Evolutionary conservation across 2,329 filamentous ascomycete genomes (phyloP).

Genomic region (Cercospora berteroae): DNA sequence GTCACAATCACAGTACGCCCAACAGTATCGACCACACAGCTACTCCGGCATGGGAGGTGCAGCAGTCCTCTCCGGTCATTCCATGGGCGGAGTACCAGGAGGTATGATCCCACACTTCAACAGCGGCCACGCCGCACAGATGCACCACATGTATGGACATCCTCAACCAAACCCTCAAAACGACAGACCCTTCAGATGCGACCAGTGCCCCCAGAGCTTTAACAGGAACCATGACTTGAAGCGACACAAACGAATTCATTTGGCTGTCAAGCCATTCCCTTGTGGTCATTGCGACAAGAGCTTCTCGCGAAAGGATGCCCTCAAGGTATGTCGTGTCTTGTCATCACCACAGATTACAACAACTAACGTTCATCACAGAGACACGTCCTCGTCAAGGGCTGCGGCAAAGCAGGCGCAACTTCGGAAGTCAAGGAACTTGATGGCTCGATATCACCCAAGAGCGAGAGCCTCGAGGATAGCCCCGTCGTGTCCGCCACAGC

Average conservation of each 20-base stretch:
- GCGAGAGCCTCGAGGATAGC: conserved; percentile 34
- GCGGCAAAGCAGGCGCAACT: conserved; percentile 52
- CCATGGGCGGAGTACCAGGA: conserved; percentile 53
- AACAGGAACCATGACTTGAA: conserved; percentile 96
- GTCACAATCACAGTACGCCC: conserved; percentile 41
- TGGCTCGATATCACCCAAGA: conserved; percentile 39
- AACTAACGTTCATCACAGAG: conserved; percentile 48
- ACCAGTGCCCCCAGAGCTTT: conserved; percentile 88
- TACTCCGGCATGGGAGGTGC: conserved; percentile 64
- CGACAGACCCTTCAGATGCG: conserved; percentile 91
- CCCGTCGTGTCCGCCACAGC: conserved; percentile 33
- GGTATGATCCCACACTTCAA: conserved; percentile 59
- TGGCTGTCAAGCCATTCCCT: conserved; percentile 93
- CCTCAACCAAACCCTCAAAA: conserved; percentile 56
- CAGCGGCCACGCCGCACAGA: conserved; percentile 60
- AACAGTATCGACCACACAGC: conserved; percentile 49
- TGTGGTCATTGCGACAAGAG: conserved; percentile 92
- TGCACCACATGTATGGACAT: conserved; percentile 64
- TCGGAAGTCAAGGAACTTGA: conserved; percentile 40
- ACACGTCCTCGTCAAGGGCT: conserved; percentile 67
- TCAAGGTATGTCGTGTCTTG: conserved; percentile 69
- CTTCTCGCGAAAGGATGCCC: conserved; percentile 91
- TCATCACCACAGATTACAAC: conserved; percentile 38
- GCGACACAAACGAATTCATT: conserved; percentile 89
- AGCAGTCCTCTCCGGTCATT: conserved; percentile 70